Evolutionary conservation across 2,329 filamentous ascomycete species (phyloP).

Genomic region (Hymenoscyphus infarciens): DNA sequence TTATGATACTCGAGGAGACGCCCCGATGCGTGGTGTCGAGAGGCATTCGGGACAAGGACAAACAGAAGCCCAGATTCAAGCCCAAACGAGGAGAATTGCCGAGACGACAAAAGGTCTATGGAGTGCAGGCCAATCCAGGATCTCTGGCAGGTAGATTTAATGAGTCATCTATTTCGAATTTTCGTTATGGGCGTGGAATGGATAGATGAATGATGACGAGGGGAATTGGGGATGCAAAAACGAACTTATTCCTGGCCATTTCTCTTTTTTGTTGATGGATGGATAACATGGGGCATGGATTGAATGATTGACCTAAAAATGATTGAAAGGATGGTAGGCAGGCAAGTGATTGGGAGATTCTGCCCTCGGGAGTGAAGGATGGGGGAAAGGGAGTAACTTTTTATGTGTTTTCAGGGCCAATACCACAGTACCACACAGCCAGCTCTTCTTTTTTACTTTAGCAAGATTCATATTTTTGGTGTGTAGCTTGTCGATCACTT

Average conservation of each 20-base stretch:
- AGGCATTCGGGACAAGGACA: conserved; percentile 34
- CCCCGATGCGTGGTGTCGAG: conserved; percentile 30
- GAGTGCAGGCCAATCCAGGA: conserved; percentile 35
- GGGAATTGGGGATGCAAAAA: not conserved
- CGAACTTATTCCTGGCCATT: not conserved
- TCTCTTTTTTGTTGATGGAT: not conserved
- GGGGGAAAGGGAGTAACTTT: not conserved
- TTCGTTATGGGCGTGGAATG: too few species aligned
- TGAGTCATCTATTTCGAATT: not conserved
- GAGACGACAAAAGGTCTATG: conserved; percentile 63
- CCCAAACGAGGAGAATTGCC: conserved; percentile 51
- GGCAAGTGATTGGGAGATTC: not conserved
- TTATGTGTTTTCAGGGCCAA: conserved; percentile 1
- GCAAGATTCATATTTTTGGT: too few species aligned
- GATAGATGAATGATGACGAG: not conserved
- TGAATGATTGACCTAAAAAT: not conserved
- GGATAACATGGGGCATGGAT: not conserved
- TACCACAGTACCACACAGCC: not conserved
- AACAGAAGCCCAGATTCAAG: conserved; percentile 35
- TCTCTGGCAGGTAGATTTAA: conserved; percentile 18
- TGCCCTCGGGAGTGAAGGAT: not conserved
- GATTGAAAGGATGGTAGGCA: not conserved
- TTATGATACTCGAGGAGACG: conserved; percentile 12
- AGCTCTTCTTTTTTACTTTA: not conserved
- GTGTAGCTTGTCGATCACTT: too few species aligned